Evolutionary conservation across 441 rosid species (phyloP).

Genomic region (Hura crepitans): DNA sequence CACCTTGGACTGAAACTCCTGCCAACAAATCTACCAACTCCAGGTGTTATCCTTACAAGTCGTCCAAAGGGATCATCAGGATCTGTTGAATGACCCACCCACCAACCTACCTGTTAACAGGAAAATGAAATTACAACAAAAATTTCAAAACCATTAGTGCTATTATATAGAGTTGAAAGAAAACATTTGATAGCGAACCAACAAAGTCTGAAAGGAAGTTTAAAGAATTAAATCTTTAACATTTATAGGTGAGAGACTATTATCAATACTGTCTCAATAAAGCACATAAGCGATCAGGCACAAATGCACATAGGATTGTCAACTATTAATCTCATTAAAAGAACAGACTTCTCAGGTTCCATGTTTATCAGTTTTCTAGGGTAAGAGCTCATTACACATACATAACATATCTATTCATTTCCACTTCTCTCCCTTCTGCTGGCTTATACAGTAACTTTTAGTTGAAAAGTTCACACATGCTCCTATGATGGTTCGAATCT

Average conservation of each 20-base stretch:
- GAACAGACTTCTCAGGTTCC: conserved; percentile 1
- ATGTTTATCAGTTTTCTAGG: background rate
- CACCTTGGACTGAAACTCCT: conserved; percentile 86
- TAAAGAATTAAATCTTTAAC: background rate
- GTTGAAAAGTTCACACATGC: background rate
- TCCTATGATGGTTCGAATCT: background rate
- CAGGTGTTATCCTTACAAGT: conserved; percentile 72
- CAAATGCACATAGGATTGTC: background rate
- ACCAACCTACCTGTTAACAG: conserved; percentile 83
- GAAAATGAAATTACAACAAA: conserved; percentile 11
- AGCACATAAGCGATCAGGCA: background rate
- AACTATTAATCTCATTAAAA: background rate
- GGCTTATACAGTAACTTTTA: background rate
- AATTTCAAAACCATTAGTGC: background rate
- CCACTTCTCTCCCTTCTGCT: background rate
- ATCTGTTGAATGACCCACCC: conserved; percentile 83
- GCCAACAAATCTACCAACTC: conserved; percentile 85
- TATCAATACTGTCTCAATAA: too few species aligned
- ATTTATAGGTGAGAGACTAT: background rate
- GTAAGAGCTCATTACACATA: background rate
- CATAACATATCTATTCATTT: background rate
- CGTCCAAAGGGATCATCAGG: conserved; percentile 83
- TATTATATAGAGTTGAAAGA: background rate
- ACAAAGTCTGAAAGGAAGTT: background rate
- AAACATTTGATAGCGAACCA: background rate